Base-by-base conservation (phyloP, 306 rosid genomes). In the Prunus kanzakura region DNA sequence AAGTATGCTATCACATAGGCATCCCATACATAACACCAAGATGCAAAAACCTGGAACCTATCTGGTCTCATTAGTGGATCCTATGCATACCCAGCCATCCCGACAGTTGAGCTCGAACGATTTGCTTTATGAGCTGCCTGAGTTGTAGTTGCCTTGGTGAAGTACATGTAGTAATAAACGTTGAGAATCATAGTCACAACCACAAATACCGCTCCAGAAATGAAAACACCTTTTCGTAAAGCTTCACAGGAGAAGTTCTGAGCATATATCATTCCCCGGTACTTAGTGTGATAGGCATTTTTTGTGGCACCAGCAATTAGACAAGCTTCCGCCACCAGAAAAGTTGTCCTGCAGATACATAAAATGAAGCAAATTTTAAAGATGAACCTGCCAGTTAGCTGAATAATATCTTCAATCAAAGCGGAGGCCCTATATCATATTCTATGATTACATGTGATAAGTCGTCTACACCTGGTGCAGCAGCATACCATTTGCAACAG, bases 241-340 rank as follows among this genome's bases (percentile, higher is more conserved):
- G 97, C 76, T 55, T 91, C 96, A 64, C 99, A 95, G 2, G 98
- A 85, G 81, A 95, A 82, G 89, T 86, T 83, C 63, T 95, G 96
- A 20, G 97, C 99, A 52, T 82, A 88, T 66, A 94, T 81, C 83
- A 92, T 68, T 66, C 72, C 88, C 49, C 97, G 84, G 86, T 89
- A 95, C 80, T 89, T 92, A 25, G 99, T 92, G 82, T 95, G 99
- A 82, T 95, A 95, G 0, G 99, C 99, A 68, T 92, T 95, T 86
- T 82, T 95, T 2, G 81, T 87, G 19, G 99, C 97, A 20, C 99
- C 99, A 0, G 98, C 97, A 78, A 95, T 89, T 72, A 95, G 78
- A 77, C 98, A 95, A 15, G 97, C 84, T 84, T 95, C 97, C 1
- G 98, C 99, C 12, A 89, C 86, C 72, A 95, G 73, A 86, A 95